Evolutionary conservation across 2,329 filamentous ascomycete genomes (phyloP).

Genomic region (Blastomyces parvus): DNA sequence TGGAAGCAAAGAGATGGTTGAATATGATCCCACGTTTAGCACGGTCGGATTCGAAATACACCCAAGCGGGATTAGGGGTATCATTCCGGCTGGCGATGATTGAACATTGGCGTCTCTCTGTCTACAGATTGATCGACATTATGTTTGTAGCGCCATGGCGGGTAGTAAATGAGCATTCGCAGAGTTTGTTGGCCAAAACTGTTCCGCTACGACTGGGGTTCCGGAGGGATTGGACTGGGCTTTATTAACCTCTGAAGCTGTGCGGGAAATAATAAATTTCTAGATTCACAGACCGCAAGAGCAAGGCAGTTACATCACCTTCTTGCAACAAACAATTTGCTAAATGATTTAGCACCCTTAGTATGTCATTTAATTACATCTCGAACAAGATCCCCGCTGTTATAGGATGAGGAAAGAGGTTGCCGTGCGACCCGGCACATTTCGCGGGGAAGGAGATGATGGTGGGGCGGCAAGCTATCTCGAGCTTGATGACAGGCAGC

Average conservation of each 20-base stretch:
- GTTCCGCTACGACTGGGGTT: neutral
- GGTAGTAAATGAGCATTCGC: neutral
- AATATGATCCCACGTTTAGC: conserved; percentile 3
- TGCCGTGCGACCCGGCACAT: neutral
- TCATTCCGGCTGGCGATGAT: conserved; percentile 1
- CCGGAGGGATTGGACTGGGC: neutral
- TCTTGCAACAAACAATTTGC: neutral
- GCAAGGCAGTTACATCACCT: neutral
- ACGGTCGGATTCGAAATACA: conserved; percentile 15
- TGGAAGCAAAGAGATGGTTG: neutral
- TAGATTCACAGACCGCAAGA: neutral
- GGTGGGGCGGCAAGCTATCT: neutral
- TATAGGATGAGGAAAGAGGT: too few species aligned
- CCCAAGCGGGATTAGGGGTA: conserved; percentile 13
- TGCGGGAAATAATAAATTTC: neutral
- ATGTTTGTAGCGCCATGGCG: neutral
- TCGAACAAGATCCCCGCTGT: too few species aligned
- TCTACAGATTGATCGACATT: neutral
- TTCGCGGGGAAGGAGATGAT: neutral
- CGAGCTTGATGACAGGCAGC: neutral
- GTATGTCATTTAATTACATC: too few species aligned
- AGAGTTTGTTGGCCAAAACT: neutral
- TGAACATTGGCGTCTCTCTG: neutral
- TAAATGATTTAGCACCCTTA: too few species aligned
- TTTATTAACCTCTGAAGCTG: neutral